A percentile compares a stretch with the other conserved stretches of the same genome.
Evolutionary conservation across 2,329 filamentous ascomycete species (phyloP).

Genomic region (Hymenoscyphus repandus): DNA sequence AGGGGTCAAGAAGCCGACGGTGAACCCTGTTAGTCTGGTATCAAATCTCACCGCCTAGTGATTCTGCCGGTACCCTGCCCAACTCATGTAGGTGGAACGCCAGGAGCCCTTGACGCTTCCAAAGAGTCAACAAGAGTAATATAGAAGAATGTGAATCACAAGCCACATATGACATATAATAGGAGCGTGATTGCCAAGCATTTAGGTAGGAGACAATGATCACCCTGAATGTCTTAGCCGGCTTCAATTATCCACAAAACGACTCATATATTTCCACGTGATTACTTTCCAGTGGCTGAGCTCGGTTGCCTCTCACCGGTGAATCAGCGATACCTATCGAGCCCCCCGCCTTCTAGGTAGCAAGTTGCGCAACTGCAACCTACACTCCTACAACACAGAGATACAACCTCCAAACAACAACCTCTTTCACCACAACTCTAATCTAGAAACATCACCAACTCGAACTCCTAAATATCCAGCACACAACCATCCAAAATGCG

Average conservation of each 20-base stretch:
- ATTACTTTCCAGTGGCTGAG: background rate
- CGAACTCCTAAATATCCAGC: slow-evolving; percentile 1
- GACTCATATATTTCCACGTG: background rate
- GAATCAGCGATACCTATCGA: background rate
- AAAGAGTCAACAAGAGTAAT: background rate
- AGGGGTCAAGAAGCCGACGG: background rate
- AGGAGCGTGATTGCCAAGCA: too few species aligned
- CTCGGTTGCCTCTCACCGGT: background rate
- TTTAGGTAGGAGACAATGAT: too few species aligned
- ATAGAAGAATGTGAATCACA: too few species aligned
- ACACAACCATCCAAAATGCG: slow-evolving; percentile 62
- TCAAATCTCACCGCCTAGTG: too few species aligned
- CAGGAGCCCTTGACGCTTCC: too few species aligned
- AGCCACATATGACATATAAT: too few species aligned
- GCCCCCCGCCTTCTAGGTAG: background rate
- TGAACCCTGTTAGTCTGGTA: background rate
- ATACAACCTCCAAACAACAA: slow-evolving; percentile 6
- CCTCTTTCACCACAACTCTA: slow-evolving; percentile 1
- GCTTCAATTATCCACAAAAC: background rate
- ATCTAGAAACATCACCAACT: background rate
- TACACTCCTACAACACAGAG: too few species aligned
- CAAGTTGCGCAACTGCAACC: background rate
- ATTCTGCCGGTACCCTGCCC: too few species aligned
- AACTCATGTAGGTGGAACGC: too few species aligned
- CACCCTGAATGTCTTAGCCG: background rate